Conservation (phyloP, 331 rosid species). For the Quercus tomentella region DNA sequence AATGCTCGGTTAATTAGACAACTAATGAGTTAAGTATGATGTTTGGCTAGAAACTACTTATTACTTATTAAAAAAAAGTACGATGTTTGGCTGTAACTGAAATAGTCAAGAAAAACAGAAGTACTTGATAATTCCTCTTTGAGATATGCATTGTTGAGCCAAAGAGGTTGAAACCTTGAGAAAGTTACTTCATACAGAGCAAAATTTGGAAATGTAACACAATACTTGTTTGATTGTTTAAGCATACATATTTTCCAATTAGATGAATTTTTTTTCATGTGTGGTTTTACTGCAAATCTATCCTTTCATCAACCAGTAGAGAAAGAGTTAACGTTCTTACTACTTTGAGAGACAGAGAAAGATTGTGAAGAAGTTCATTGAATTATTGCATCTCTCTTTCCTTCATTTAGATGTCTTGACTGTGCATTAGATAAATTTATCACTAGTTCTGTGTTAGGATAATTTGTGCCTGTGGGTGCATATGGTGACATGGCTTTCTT, state of each 20-base stretch:
- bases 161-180: not conserved
- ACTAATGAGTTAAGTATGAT: not conserved
- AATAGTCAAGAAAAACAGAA: not conserved
- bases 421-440: not conserved
- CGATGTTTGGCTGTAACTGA: not conserved
- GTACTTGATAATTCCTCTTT: not conserved
- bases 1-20: not conserved
- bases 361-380: not conserved
- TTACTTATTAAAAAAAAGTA: not conserved
- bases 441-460: not conserved
- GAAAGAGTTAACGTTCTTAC: no score
- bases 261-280: no score
- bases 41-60: not conserved
- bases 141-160: not conserved
- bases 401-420: not conserved
- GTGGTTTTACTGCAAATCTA: no score
- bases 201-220: not conserved
- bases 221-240: not conserved
- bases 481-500: conserved; percentile 29
- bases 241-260: no score
- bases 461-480: conserved; percentile 5
- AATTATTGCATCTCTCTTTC: not conserved
- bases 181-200: not conserved
- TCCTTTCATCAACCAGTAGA: no score
- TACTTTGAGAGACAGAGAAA: no score